phyloP scores from a whole-genome alignment of 352 stramenopile genomes.

The Thalassiosira ordinaria region DNA sequence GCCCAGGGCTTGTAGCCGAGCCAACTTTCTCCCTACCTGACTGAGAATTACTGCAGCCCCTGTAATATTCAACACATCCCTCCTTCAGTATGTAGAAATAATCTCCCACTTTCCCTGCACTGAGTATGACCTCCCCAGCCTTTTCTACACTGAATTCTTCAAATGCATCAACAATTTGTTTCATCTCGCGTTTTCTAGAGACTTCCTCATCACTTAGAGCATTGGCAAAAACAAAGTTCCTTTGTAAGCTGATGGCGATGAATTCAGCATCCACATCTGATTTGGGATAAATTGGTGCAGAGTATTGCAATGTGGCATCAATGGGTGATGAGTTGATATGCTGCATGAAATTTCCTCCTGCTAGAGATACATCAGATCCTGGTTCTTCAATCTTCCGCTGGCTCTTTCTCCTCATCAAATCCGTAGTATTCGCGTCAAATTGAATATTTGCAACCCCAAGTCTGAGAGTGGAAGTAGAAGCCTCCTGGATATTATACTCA shows the following conservation, averaged over 20 bases:
- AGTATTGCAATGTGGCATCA: slow-evolving; percentile 17
- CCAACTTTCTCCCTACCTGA: slow-evolving; percentile 51
- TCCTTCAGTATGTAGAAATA: slow-evolving; percentile 55
- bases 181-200: slow-evolving; percentile 22
- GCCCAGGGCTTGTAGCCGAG: slow-evolving; percentile 18
- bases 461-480: too few species aligned
- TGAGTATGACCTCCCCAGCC: slow-evolving; percentile 10
- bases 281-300: slow-evolving; percentile 32
- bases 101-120: slow-evolving; percentile 22
- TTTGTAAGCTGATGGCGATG: slow-evolving; percentile 26
- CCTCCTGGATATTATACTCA: too few species aligned
- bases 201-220: slow-evolving; percentile 32
- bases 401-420: too few species aligned
- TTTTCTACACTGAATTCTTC: slow-evolving; percentile 4
- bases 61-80: slow-evolving; percentile 48
- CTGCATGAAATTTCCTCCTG: slow-evolving; percentile 33
- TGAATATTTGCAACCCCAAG: too few species aligned
- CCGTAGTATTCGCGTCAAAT: too few species aligned
- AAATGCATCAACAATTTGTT: slow-evolving; percentile 41
- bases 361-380: too few species aligned
- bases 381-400: too few species aligned
- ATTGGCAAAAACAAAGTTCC: slow-evolving; percentile 58
- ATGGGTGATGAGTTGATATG: slow-evolving; percentile 33
- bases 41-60: slow-evolving; percentile 60
- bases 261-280: slow-evolving; percentile 27